phyloP scores from a whole-genome alignment of 257 asterid genomes.

The Jasminum sambac region DNA sequence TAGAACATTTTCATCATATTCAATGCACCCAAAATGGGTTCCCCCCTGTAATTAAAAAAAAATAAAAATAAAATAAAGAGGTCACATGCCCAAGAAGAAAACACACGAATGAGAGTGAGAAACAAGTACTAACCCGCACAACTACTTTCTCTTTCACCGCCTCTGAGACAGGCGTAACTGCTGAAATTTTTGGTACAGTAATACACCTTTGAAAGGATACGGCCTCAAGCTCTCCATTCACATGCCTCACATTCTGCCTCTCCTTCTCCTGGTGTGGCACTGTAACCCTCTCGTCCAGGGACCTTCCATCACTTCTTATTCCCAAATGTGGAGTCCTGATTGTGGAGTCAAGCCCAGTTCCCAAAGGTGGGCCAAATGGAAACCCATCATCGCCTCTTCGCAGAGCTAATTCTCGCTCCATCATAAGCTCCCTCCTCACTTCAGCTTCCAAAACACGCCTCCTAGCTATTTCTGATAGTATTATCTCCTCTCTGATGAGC shows the following conservation, averaged over 20 bases:
- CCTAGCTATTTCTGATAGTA: slow-evolving; percentile 42
- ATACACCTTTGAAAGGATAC: slow-evolving; percentile 36
- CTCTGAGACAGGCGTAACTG: slow-evolving; percentile 26
- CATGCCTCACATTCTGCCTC: slow-evolving; percentile 28
- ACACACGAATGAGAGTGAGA: slow-evolving; percentile 4
- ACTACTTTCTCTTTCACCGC: slow-evolving; percentile 30
- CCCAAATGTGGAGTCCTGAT: slow-evolving; percentile 22
- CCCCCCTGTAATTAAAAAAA: too few species aligned
- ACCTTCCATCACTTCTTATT: slow-evolving; percentile 30
- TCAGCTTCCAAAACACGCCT: slow-evolving; percentile 61
- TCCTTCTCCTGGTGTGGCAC: slow-evolving; percentile 28
- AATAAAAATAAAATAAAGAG: too few species aligned
- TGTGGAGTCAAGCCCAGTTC: slow-evolving; percentile 22
- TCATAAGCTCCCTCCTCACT: slow-evolving; percentile 57
- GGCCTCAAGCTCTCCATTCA: slow-evolving; percentile 27
- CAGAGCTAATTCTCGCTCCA: slow-evolving; percentile 44
- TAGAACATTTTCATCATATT: neutral
- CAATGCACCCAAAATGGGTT: slow-evolving; percentile 21
- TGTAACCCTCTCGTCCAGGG: slow-evolving; percentile 34
- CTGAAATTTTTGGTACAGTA: slow-evolving; percentile 31
- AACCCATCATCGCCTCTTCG: slow-evolving; percentile 25
- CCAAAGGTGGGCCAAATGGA: slow-evolving; percentile 28
- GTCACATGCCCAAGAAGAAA: slow-evolving; percentile 1
- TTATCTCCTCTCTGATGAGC: slow-evolving; percentile 54
- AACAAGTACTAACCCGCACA: slow-evolving; percentile 49